Conservation (phyloP, 352 stramenopile species). For the Globisporangium solare region DNA sequence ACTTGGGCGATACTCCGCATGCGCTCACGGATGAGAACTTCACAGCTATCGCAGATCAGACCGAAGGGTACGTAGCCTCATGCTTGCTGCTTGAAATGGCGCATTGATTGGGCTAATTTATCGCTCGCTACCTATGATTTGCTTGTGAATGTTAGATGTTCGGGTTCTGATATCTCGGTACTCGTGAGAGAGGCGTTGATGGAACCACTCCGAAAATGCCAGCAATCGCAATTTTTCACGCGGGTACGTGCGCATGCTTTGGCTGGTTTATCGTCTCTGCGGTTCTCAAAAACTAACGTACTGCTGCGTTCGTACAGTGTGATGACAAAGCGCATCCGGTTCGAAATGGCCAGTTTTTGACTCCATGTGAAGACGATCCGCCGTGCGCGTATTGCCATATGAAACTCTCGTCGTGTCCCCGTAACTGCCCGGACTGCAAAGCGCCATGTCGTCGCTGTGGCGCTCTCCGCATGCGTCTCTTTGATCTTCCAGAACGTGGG, state of each 20-base stretch:
- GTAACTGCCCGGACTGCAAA: constrained; percentile 66
- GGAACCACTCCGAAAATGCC: constrained; percentile 95
- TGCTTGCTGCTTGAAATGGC: neutral
- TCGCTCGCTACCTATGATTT: neutral
- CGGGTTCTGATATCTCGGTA: constrained; percentile 96
- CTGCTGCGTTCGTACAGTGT: constrained; percentile 35
- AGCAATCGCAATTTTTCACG: constrained; percentile 93
- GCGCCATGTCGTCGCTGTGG: constrained; percentile 67
- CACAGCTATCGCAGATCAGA: constrained; percentile 88
- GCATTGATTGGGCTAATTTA: neutral
- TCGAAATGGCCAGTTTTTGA: constrained; percentile 67
- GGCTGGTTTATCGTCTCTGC: neutral
- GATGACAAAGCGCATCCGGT: constrained; percentile 63
- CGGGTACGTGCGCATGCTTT: constrained; percentile 27
- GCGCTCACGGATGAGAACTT: constrained; percentile 93
- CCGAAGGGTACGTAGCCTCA: constrained; percentile 74
- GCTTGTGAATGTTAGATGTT: constrained; percentile 45
- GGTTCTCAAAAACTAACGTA: neutral
- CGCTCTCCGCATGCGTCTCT: constrained; percentile 79
- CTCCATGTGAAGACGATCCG: constrained; percentile 79
- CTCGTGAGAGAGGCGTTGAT: constrained; percentile 97
- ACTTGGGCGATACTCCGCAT: constrained; percentile 96
- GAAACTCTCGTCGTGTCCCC: constrained; percentile 76
- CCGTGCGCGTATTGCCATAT: constrained; percentile 87
- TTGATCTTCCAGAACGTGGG: constrained; percentile 74